Evolutionary conservation across 176 grass and related monocot genomes (phyloP).

Genomic region (Raddia distichophylla): DNA sequence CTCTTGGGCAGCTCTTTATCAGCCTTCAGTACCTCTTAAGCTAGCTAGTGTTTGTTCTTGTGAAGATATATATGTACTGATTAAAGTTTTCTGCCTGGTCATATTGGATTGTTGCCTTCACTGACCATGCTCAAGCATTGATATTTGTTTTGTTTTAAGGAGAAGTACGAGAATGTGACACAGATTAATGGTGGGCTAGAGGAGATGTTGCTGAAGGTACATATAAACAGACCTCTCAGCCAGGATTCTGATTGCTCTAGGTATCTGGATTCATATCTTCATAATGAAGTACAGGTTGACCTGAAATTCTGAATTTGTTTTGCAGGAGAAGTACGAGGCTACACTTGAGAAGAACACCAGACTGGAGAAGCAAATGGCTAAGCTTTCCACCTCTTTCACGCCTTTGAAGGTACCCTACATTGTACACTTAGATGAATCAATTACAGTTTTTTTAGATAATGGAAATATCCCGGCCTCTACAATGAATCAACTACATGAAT

Average conservation of each 20-base stretch:
- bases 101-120: neutral
- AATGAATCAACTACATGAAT: neutral
- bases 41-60: neutral
- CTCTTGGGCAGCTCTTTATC: neutral
- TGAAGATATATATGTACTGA: neutral
- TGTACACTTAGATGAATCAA: neutral
- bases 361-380: conserved; percentile 46
- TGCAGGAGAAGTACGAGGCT: conserved; percentile 46
- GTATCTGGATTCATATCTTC: neutral
- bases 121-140: neutral
- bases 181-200: conserved; percentile 32
- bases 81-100: neutral
- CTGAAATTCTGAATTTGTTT: conserved; percentile 10
- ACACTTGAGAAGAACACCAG: conserved; percentile 51
- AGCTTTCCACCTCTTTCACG: conserved; percentile 45
- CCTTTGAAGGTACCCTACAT: conserved; percentile 47
- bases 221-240: conserved; percentile 3
- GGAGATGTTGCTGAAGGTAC: conserved; percentile 50
- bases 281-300: neutral
- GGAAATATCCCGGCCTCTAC: no score
- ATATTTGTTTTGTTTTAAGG: conserved; percentile 13
- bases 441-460: no score
- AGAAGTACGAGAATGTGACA: conserved; percentile 7
- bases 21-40: neutral
- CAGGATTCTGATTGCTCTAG: neutral